Conservation (phyloP, 2,329 filamentous ascomycete genomes). For the Cryphonectria parasitica region DNA sequence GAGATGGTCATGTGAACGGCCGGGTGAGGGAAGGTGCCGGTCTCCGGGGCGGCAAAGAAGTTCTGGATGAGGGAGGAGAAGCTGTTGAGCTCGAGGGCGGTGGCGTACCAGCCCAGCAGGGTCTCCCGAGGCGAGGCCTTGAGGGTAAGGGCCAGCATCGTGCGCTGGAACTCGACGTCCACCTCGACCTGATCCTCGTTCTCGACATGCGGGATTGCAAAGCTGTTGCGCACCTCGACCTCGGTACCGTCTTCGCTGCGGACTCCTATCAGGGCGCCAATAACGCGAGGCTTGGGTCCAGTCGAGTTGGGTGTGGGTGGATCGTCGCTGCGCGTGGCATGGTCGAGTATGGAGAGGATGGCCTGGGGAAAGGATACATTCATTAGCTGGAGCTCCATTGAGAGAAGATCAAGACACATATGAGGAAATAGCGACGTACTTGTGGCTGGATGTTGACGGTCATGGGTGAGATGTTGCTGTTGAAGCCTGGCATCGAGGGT, state of each 20-base stretch:
- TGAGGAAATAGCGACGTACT: conserved; percentile 55
- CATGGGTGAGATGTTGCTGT: conserved; percentile 87
- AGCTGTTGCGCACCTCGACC: conserved; percentile 93
- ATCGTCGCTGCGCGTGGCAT: conserved; percentile 84
- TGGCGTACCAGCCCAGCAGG: conserved; percentile 98
- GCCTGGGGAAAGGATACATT: conserved; percentile 47
- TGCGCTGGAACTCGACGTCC: conserved; percentile 99
- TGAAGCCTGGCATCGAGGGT: conserved; percentile 76
- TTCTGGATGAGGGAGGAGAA: conserved; percentile 99
- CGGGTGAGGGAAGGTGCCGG: conserved; percentile 96
- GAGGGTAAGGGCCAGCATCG: conserved; percentile 94
- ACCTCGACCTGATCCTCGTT: conserved; percentile 99
- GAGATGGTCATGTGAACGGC: conserved; percentile 95
- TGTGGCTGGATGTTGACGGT: conserved; percentile 95
- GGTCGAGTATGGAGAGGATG: conserved; percentile 82
- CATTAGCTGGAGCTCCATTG: background rate
- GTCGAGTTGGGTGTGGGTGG: conserved; percentile 51
- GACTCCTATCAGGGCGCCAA: conserved; percentile 90
- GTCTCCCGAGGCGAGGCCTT: conserved; percentile 93
- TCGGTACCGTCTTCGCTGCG: conserved; percentile 96
- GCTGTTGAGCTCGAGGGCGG: conserved; percentile 93
- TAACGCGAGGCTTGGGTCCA: conserved; percentile 86
- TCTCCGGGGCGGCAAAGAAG: conserved; percentile 96
- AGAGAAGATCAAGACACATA: conserved; percentile 3
- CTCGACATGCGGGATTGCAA: conserved; percentile 97